Base-by-base conservation (phyloP, 176 grass and related monocot genomes). In the Oryza nivara region DNA sequence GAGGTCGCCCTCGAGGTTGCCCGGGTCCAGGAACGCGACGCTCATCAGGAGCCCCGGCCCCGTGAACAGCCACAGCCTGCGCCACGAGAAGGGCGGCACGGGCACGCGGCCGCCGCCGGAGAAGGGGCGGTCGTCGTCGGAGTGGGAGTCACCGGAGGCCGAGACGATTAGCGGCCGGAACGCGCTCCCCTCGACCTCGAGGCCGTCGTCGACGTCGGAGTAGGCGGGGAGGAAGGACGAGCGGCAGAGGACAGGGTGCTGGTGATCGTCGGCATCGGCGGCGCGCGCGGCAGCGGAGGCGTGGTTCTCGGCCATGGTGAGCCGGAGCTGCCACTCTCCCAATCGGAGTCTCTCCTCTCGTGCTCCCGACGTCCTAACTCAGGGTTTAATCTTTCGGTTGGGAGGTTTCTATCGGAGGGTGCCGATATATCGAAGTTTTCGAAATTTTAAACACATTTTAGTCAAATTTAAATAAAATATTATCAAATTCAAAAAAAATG, bases 1-100 rank as follows among this genome's bases (percentile, higher is more conserved):
- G 15, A 95, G 89, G 76, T 98, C 92, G 40, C 92, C 95, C 82
- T 98, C 95, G 38, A 98, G 65, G 90, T 98, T 95, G 11, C 95
- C 89, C 30, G 91, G 95, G 87, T 95, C 92, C 47, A 98, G 60
- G 90, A 98, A 98, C 13, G 92, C 95, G 61, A 95, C 95, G 87
- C 95, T 95, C 95, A 93, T 95, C 36, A 98, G 72, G 82, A 92
- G 95, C 5, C 95, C 92, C 1, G 92, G 92, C 2, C 92, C 92
- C 32, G 85, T 92, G 82, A 98, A 98, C 46, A 87, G 87, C 91
- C 92, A 98, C 6, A 95, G 85, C 89, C 92, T 93, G 48, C 87
- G 80, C 95, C 95, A 98, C 5, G 91, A 95, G 85, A 95, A 98
- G 7, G 89, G 84, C 19, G 85, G 89, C 28, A 30, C 43, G 14